phyloP scores from a whole-genome alignment of 2,329 filamentous ascomycete species.

The Exophiala calicioides region DNA sequence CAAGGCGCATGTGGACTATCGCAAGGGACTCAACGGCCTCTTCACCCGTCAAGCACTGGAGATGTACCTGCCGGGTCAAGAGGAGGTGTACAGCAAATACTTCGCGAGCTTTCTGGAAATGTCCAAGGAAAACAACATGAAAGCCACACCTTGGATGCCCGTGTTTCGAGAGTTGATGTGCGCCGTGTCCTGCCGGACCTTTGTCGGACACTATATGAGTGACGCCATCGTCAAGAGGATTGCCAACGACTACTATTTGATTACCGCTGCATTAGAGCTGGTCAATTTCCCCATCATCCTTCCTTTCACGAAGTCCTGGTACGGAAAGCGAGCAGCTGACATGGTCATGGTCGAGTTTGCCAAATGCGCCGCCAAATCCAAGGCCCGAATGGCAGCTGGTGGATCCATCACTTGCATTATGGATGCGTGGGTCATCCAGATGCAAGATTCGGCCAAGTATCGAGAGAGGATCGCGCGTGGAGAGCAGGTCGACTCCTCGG shows the following conservation, averaged over 20 bases:
- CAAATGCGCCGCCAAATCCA: conserved; percentile 90
- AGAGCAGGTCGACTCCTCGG: conserved; percentile 63
- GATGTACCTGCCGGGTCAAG: conserved; percentile 85
- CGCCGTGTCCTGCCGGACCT: conserved; percentile 92
- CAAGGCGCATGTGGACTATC: conserved; percentile 92
- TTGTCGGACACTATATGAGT: conserved; percentile 92
- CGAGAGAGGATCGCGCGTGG: conserved; percentile 75
- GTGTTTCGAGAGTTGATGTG: conserved; percentile 94
- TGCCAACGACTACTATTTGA: conserved; percentile 93
- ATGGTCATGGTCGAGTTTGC: conserved; percentile 88
- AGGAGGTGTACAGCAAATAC: conserved; percentile 87
- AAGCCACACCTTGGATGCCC: conserved; percentile 84
- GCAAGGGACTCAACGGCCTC: conserved; percentile 90
- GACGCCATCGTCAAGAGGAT: conserved; percentile 91
- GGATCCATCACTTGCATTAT: conserved; percentile 89
- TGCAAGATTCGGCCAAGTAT: conserved; percentile 82
- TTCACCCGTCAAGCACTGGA: conserved; percentile 91
- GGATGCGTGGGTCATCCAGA: conserved; percentile 88
- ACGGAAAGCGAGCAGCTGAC: conserved; percentile 91
- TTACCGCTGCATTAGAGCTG: conserved; percentile 91
- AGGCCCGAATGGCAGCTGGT: conserved; percentile 85
- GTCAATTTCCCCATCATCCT: conserved; percentile 98
- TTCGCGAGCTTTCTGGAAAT: conserved; percentile 76
- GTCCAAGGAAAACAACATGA: conserved; percentile 69
- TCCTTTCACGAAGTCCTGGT: conserved; percentile 94